Conservation (phyloP, 139 green algal genomes). For the Micractinium conductrix region DNA sequence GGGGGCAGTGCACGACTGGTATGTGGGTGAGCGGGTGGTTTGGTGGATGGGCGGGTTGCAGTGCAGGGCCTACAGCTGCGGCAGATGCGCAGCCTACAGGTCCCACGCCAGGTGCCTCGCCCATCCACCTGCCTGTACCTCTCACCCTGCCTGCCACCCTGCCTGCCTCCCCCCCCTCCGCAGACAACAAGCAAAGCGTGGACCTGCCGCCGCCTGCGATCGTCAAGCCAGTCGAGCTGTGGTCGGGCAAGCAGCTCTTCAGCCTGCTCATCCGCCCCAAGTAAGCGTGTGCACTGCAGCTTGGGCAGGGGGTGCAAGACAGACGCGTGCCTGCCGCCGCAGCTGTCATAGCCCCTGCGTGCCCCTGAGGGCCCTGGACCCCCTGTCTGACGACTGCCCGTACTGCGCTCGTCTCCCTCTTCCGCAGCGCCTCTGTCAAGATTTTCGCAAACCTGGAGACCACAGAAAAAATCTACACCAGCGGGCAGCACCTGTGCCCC, state of each 20-base stretch:
- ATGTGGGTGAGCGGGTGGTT: too few species aligned
- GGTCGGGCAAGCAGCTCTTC: constrained; percentile 99
- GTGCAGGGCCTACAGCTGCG: too few species aligned
- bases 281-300: background rate
- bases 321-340: too few species aligned
- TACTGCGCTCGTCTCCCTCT: background rate
- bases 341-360: too few species aligned
- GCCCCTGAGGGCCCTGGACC: too few species aligned
- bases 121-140: background rate
- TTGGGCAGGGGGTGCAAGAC: too few species aligned
- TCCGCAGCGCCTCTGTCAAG: constrained; percentile 31
- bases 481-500: constrained; percentile 81
- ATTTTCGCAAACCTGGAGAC: constrained; percentile 93
- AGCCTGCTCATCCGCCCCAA: constrained; percentile 82
- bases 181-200: constrained; percentile 55
- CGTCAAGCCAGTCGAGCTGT: constrained; percentile 93
- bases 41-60: background rate
- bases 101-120: background rate
- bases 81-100: background rate
- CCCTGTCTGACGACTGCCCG: background rate
- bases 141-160: background rate
- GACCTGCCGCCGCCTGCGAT: constrained; percentile 77
- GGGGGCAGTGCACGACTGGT: too few species aligned
- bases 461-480: constrained; percentile 88
- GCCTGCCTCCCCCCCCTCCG: background rate